Percentiles rank a stretch among this genome's conserved stretches.
Conservation (phyloP, 768 basidiomycete genomes). For the Tylopilus sp. region DNA sequence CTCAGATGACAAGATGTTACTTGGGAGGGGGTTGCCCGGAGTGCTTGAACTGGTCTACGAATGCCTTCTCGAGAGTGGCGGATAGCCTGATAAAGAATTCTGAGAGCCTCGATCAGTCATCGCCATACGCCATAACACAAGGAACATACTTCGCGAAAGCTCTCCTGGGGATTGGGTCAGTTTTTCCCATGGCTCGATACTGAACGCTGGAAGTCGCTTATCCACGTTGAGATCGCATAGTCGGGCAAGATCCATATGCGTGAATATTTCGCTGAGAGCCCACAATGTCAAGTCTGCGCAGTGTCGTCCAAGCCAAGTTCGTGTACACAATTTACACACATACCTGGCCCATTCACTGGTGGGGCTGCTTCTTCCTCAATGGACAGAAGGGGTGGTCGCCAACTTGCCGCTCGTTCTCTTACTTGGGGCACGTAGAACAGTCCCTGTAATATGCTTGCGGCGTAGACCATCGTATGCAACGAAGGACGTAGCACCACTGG, state of each 20-base stretch:
- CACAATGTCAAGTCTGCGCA: conserved; percentile 47
- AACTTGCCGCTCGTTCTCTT: conserved; percentile 39
- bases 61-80: conserved; percentile 41
- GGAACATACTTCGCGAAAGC: conserved; percentile 38
- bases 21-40: conserved; percentile 31
- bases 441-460: conserved; percentile 51
- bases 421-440: conserved; percentile 73
- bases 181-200: conserved; percentile 38
- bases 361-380: conserved; percentile 18
- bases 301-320: neutral
- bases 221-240: conserved; percentile 55
- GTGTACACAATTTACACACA: conserved; percentile 19
- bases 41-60: conserved; percentile 36
- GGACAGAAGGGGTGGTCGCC: conserved; percentile 29
- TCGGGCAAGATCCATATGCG: conserved; percentile 64
- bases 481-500: conserved; percentile 69
- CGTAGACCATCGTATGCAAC: conserved; percentile 47
- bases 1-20: conserved; percentile 14
- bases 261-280: conserved; percentile 62
- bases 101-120: conserved; percentile 23
- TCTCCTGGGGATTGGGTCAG: conserved; percentile 38
- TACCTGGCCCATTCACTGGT: conserved; percentile 36
- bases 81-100: conserved; percentile 49
- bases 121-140: conserved; percentile 2
- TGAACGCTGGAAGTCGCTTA: conserved; percentile 45